Evolutionary conservation across 176 grass and related monocot genomes (phyloP).

Genomic region (Triticum dicoccoides): DNA sequence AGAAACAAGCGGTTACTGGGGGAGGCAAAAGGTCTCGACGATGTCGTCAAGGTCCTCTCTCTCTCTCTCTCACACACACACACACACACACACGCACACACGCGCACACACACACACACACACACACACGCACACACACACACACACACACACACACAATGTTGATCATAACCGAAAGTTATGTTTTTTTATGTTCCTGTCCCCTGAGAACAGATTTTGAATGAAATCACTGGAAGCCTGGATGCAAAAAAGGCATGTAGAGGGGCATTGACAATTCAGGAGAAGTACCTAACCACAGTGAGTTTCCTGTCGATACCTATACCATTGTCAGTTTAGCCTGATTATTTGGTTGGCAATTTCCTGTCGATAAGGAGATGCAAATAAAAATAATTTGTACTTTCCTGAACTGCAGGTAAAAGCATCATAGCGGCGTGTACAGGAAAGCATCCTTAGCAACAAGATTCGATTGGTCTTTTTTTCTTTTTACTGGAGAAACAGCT

Average conservation of each 20-base stretch:
- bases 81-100: background rate
- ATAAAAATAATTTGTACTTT: background rate
- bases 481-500: slow-evolving; percentile 16
- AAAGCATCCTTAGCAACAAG: slow-evolving; percentile 29
- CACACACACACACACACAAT: background rate
- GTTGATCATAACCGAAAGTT: slow-evolving; percentile 25
- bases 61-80: background rate
- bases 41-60: slow-evolving; percentile 81
- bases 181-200: slow-evolving; percentile 25
- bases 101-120: background rate
- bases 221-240: slow-evolving; percentile 88
- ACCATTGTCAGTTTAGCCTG: too few species aligned
- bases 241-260: slow-evolving; percentile 92
- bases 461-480: background rate
- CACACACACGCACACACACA: background rate
- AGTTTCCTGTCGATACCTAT: slow-evolving; percentile 18
- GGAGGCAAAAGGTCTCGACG: slow-evolving; percentile 93
- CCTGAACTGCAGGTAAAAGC: slow-evolving; percentile 57
- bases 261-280: slow-evolving; percentile 77
- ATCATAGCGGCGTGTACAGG: slow-evolving; percentile 33
- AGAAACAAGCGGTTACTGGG: slow-evolving; percentile 60
- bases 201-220: slow-evolving; percentile 63
- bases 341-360: too few species aligned
- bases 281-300: slow-evolving; percentile 74
- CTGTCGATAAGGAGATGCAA: background rate